phyloP scores from a whole-genome alignment of 306 rosid species.

The Clitoria ternatea region DNA sequence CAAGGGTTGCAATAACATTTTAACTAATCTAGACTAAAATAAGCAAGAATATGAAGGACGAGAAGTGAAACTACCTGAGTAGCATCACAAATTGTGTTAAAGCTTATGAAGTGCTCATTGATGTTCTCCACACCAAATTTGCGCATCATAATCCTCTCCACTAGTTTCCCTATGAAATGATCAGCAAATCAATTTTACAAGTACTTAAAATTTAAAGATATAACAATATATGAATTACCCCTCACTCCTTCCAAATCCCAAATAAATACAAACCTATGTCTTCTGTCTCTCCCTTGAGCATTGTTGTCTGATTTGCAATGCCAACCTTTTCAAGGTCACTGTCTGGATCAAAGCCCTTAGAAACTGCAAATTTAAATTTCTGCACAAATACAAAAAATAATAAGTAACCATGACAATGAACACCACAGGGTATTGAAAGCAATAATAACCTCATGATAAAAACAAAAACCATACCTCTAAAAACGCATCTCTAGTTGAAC shows the following conservation, averaged over 20 bases:
- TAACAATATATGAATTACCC: neutral
- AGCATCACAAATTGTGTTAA: slow-evolving; percentile 98
- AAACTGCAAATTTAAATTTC: slow-evolving; percentile 89
- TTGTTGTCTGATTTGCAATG: slow-evolving; percentile 96
- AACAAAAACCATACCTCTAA: slow-evolving; percentile 46
- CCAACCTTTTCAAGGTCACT: slow-evolving; percentile 64
- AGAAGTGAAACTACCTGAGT: slow-evolving; percentile 63
- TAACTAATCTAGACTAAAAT: slow-evolving; percentile 5
- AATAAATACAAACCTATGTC: slow-evolving; percentile 66
- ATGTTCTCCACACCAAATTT: slow-evolving; percentile 75
- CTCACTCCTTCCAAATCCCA: neutral
- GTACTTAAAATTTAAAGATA: neutral
- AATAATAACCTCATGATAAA: slow-evolving; percentile 1
- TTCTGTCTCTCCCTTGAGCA: slow-evolving; percentile 99
- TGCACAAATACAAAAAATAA: slow-evolving; percentile 31
- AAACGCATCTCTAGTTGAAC: slow-evolving; percentile 83
- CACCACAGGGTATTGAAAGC: neutral
- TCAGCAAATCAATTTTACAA: slow-evolving; percentile 16
- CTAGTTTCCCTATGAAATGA: slow-evolving; percentile 63
- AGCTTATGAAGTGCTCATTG: slow-evolving; percentile 81
- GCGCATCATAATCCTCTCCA: slow-evolving; percentile 84
- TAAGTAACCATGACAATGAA: slow-evolving; percentile 6
- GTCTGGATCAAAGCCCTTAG: slow-evolving; percentile 86
- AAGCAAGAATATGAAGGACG: slow-evolving; percentile 2
- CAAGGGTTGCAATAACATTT: neutral